A percentile compares a stretch with the other conserved stretches of the same genome.
phyloP scores from a whole-genome alignment of 2,329 filamentous ascomycete genomes.

The Arthroderma uncinatum region DNA sequence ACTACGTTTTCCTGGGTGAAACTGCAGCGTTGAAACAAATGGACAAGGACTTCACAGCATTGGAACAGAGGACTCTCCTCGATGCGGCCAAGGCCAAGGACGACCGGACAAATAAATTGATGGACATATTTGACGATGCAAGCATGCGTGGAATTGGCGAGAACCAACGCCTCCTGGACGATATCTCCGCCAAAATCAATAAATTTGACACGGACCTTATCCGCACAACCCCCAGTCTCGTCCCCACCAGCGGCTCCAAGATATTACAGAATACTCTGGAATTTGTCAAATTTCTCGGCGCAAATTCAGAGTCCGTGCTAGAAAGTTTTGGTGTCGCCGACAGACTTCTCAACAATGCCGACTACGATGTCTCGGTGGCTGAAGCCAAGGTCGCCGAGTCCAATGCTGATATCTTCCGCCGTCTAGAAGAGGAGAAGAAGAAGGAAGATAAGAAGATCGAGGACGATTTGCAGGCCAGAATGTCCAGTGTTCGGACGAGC shows the following conservation, averaged over 20 bases:
- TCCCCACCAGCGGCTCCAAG: constrained; percentile 17
- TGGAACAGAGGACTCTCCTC: constrained; percentile 41
- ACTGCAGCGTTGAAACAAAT: constrained; percentile 41
- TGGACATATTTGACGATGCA: constrained; percentile 41
- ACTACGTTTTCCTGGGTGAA: constrained; percentile 42
- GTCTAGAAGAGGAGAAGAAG: constrained; percentile 37
- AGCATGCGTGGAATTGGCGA: constrained; percentile 41
- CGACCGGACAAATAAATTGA: constrained; percentile 39
- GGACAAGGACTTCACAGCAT: constrained; percentile 39
- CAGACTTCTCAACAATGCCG: constrained; percentile 40
- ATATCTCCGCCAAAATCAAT: constrained; percentile 35
- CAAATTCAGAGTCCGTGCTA: constrained; percentile 38
- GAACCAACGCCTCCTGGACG: constrained; percentile 42
- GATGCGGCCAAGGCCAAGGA: constrained; percentile 41
- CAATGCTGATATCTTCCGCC: constrained; percentile 32
- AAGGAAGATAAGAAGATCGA: constrained; percentile 40
- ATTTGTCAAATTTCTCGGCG: constrained; percentile 30
- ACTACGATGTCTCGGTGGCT: constrained; percentile 44
- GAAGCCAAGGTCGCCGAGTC: constrained; percentile 39
- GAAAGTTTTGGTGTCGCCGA: constrained; percentile 40
- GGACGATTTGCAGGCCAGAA: constrained; percentile 31
- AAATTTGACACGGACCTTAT: constrained; percentile 27
- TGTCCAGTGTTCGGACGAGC: constrained; percentile 33
- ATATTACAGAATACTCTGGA: constrained; percentile 30
- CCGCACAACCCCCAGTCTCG: constrained; percentile 12